Conservation (phyloP, 345 rosid genomes). For the Heritiera littoralis region DNA sequence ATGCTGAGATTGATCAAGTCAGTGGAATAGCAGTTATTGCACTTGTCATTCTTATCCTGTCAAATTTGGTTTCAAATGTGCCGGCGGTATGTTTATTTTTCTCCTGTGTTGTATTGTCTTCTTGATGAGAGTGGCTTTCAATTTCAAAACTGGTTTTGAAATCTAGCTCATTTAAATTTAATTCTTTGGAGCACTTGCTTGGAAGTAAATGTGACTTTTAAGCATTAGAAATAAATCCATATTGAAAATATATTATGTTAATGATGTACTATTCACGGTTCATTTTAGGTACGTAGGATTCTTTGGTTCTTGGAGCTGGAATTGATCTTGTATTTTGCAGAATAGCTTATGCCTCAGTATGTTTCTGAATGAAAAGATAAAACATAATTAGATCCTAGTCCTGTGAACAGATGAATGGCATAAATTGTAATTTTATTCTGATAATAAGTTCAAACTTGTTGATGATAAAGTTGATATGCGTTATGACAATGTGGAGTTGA, state of each 20-base stretch:
- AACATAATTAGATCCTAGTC: not conserved
- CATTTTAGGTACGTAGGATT: not conserved
- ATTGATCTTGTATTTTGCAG: not conserved
- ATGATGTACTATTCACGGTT: not conserved
- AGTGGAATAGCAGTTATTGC: conserved; percentile 64
- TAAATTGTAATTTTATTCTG: not conserved
- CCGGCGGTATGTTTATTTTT: conserved; percentile 62
- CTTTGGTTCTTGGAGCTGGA: not conserved
- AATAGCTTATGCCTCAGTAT: not conserved
- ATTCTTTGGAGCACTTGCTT: not conserved
- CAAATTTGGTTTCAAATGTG: conserved; percentile 85
- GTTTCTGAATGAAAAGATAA: not conserved
- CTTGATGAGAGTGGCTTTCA: not conserved
- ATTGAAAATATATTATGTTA: not conserved
- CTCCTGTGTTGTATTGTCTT: not conserved
- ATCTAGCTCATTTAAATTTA: not conserved
- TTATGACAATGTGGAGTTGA: not conserved
- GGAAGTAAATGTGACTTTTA: not conserved
- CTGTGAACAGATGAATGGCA: not conserved
- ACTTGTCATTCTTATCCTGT: conserved; percentile 60
- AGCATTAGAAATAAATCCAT: not conserved
- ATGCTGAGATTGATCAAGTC: conserved; percentile 48
- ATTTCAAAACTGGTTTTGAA: not conserved
- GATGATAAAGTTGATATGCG: not conserved
- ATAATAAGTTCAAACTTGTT: not conserved